Evolutionary conservation across 2,329 filamentous ascomycete species (phyloP).

Genomic region (Botrytis tulipae): DNA sequence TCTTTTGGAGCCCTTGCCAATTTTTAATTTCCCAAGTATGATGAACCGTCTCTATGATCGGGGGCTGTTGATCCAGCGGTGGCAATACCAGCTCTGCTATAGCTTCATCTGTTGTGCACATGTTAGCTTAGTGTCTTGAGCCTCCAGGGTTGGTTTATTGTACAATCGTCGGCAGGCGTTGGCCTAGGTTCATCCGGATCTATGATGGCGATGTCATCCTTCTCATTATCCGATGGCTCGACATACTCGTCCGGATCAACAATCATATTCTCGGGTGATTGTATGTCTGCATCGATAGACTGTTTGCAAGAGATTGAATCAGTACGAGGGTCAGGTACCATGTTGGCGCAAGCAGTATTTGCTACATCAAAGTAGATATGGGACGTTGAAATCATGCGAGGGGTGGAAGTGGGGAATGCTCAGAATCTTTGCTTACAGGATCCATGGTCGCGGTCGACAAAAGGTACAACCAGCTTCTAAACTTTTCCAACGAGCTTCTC

Average conservation of each 20-base stretch:
- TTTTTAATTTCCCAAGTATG: constrained; percentile 85
- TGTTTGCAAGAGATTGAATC: constrained; percentile 23
- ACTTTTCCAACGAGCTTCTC: neutral
- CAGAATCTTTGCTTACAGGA: constrained; percentile 25
- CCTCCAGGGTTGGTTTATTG: constrained; percentile 19
- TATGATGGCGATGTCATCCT: constrained; percentile 44
- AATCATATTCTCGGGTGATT: constrained; percentile 38
- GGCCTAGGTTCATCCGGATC: constrained; percentile 38
- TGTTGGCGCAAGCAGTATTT: constrained; percentile 6
- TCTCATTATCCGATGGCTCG: constrained; percentile 38
- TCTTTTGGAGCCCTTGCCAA: constrained; percentile 74
- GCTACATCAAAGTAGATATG: neutral
- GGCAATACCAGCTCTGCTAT: constrained; percentile 81
- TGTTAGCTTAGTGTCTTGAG: constrained; percentile 27
- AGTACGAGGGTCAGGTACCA: neutral
- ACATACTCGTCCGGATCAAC: constrained; percentile 37
- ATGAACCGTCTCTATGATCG: constrained; percentile 71
- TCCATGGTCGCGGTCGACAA: constrained; percentile 21
- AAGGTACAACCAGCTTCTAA: constrained; percentile 9
- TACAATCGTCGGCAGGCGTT: constrained; percentile 42
- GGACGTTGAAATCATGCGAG: constrained; percentile 6
- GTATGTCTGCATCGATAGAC: constrained; percentile 33
- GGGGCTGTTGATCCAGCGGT: constrained; percentile 70
- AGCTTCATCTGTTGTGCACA: constrained; percentile 61
- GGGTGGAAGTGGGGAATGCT: constrained; percentile 14